Percentiles rank a stretch among this genome's conserved stretches.
phyloP scores from a whole-genome alignment of 352 stramenopile genomes.

The Phytophthora crassamura region DNA sequence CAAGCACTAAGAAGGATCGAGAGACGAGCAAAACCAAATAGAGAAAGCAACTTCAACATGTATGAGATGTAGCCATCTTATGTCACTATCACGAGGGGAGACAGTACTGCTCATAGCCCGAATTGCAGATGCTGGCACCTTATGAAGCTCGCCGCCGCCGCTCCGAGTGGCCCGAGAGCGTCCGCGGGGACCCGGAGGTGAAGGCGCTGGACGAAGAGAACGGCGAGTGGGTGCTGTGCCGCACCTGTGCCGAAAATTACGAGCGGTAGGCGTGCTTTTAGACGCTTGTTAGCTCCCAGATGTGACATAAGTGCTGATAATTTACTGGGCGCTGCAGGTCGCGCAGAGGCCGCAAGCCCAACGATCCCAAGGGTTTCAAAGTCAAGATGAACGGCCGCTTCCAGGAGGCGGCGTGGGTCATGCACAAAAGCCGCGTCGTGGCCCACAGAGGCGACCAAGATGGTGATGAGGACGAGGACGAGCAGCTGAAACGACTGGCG shows the following conservation, averaged over 20 bases:
- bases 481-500: slow-evolving; percentile 3
- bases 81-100: slow-evolving; percentile 18
- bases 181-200: slow-evolving; percentile 59
- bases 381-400: slow-evolving; percentile 79
- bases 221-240: slow-evolving; percentile 74
- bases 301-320: background rate
- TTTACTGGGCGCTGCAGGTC: slow-evolving; percentile 40
- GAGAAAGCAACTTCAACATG: slow-evolving; percentile 23
- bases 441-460: slow-evolving; percentile 36
- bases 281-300: background rate
- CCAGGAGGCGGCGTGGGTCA: slow-evolving; percentile 66
- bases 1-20: slow-evolving; percentile 4
- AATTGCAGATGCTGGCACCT: slow-evolving; percentile 18
- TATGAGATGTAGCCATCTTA: slow-evolving; percentile 4
- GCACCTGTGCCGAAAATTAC: slow-evolving; percentile 64
- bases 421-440: slow-evolving; percentile 72
- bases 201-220: slow-evolving; percentile 62
- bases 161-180: slow-evolving; percentile 57
- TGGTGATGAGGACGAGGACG: slow-evolving; percentile 14
- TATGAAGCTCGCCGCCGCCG: slow-evolving; percentile 62
- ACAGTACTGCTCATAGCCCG: background rate
- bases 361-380: slow-evolving; percentile 70
- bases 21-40: slow-evolving; percentile 20
- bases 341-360: slow-evolving; percentile 58
- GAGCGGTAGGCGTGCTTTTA: slow-evolving; percentile 40